Evolutionary conservation across 192 early-diverging fungal species (phyloP).

Genomic region (Allomyces macrogynus): DNA sequence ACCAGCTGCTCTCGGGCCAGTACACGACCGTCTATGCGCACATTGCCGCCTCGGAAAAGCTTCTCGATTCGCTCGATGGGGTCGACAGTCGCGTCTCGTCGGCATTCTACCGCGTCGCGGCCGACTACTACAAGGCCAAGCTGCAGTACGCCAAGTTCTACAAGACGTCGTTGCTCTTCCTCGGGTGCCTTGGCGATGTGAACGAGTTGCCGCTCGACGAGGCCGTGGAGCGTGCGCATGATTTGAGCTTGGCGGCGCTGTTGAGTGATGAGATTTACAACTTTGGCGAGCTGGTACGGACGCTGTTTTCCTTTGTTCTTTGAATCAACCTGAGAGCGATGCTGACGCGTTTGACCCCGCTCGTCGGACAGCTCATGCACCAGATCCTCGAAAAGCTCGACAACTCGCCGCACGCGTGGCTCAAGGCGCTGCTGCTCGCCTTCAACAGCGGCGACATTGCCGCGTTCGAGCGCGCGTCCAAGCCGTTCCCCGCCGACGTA

Average conservation of each 20-base stretch:
- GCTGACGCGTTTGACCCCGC: background rate
- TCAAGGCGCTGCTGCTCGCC: constrained; percentile 60
- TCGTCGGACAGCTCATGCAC: constrained; percentile 53
- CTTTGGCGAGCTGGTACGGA: constrained; percentile 87
- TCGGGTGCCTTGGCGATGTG: constrained; percentile 66
- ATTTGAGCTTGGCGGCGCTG: constrained; percentile 73
- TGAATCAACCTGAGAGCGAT: background rate
- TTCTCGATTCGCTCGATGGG: constrained; percentile 46
- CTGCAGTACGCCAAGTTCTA: constrained; percentile 83
- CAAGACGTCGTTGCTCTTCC: constrained; percentile 77
- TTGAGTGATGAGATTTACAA: constrained; percentile 94
- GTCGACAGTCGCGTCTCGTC: constrained; percentile 80
- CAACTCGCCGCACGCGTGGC: constrained; percentile 65
- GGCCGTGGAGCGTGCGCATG: constrained; percentile 73
- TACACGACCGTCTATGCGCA: constrained; percentile 60
- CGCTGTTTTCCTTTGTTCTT: constrained; percentile 5
- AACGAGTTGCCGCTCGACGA: constrained; percentile 57
- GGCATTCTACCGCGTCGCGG: constrained; percentile 81
- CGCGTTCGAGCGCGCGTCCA: constrained; percentile 61
- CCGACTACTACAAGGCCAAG: constrained; percentile 95
- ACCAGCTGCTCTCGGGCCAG: constrained; percentile 54
- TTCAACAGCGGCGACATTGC: constrained; percentile 91
- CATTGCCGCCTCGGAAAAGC: constrained; percentile 72
- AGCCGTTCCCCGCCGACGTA: constrained; percentile 45
- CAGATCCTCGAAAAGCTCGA: constrained; percentile 59